Percentiles rank a stretch among this genome's conserved stretches.
phyloP scores from a whole-genome alignment of 1,284 basidiomycete genomes.

The Stereum hirsutum region DNA sequence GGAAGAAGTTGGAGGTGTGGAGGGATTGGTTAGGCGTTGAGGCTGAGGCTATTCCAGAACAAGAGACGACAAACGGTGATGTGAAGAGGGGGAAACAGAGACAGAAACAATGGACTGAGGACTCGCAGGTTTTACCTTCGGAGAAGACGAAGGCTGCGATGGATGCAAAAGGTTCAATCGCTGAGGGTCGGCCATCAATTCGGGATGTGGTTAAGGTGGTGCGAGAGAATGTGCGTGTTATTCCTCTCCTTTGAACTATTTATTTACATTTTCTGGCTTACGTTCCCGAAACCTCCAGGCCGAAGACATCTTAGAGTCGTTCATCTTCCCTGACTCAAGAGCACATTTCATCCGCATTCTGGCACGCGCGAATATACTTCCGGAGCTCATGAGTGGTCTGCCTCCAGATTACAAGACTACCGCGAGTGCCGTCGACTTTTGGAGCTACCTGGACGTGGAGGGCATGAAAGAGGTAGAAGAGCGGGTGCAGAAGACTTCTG shows the following conservation, averaged over 20 bases:
- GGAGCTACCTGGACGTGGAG: too few relatives aligned
- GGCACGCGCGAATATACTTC: constrained; percentile 33
- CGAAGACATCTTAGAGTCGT: constrained; percentile 41
- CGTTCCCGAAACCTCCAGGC: constrained; percentile 28
- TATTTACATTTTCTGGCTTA: background rate
- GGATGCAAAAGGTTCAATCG: constrained; percentile 1
- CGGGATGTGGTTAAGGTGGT: constrained; percentile 42
- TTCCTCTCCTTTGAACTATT: constrained; percentile 2
- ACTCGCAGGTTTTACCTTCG: constrained; percentile 24
- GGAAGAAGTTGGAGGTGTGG: constrained; percentile 67
- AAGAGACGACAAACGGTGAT: background rate
- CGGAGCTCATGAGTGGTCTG: constrained; percentile 33
- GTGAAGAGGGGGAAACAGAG: background rate
- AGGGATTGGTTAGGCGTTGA: constrained; percentile 38
- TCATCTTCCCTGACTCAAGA: constrained; percentile 66
- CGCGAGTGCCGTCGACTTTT: constrained; percentile 19
- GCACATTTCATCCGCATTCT: constrained; percentile 49
- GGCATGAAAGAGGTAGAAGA: too few relatives aligned
- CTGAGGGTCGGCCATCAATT: constrained; percentile 21
- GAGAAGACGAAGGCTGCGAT: constrained; percentile 13
- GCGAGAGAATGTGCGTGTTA: constrained; percentile 44
- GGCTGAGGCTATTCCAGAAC: background rate
- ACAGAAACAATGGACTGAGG: constrained; percentile 35
- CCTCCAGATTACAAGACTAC: constrained; percentile 21
- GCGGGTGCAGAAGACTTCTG: too few relatives aligned